Percentiles rank a stretch among this genome's conserved stretches.
Conservation (phyloP, 441 rosid species). For the Eruca vesicaria region DNA sequence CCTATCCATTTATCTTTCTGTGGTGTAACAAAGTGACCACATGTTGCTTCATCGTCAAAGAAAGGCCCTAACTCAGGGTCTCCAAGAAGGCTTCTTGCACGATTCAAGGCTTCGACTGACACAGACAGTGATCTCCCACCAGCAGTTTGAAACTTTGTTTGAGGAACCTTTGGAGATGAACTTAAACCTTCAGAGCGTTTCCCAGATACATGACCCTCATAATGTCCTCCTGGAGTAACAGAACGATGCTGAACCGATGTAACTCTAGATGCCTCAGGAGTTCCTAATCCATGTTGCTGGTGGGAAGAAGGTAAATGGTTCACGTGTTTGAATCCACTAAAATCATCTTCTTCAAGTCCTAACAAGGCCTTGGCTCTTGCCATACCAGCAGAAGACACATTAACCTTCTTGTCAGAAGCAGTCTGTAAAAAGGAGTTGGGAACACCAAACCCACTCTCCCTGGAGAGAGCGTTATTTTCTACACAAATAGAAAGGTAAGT, state of each 20-base stretch:
- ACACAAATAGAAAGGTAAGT: conserved; percentile 4
- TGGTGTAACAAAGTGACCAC: conserved; percentile 39
- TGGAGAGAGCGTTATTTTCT: conserved; percentile 15
- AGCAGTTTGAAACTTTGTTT: conserved; percentile 84
- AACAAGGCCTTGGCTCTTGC: conserved; percentile 73
- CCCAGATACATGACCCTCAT: conserved; percentile 31
- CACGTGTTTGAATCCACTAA: conserved; percentile 39
- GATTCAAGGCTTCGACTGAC: conserved; percentile 78
- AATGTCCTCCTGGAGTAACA: conserved; percentile 22
- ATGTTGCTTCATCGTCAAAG: conserved; percentile 44
- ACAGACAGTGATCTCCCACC: conserved; percentile 88
- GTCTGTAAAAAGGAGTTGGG: conserved; percentile 61
- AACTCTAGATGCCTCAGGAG: conserved; percentile 3
- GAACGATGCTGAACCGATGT: conserved; percentile 34
- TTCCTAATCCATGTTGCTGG: conserved; percentile 6
- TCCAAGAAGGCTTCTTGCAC: conserved; percentile 94
- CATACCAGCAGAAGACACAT: conserved; percentile 65
- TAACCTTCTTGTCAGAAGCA: conserved; percentile 77
- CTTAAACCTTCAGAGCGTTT: conserved; percentile 33
- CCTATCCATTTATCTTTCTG: conserved; percentile 32
- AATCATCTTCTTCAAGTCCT: conserved; percentile 55
- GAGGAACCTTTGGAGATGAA: conserved; percentile 51
- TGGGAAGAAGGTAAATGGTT: conserved; percentile 26
- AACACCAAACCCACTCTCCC: conserved; percentile 27
- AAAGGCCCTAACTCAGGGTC: conserved; percentile 75